A percentile compares a stretch with the other conserved stretches of the same genome.
These are phyloP conservation scores for Dendrobium catenatum DNA, from an alignment of 106 monocot species.

Conservation along the genomic window DNA sequence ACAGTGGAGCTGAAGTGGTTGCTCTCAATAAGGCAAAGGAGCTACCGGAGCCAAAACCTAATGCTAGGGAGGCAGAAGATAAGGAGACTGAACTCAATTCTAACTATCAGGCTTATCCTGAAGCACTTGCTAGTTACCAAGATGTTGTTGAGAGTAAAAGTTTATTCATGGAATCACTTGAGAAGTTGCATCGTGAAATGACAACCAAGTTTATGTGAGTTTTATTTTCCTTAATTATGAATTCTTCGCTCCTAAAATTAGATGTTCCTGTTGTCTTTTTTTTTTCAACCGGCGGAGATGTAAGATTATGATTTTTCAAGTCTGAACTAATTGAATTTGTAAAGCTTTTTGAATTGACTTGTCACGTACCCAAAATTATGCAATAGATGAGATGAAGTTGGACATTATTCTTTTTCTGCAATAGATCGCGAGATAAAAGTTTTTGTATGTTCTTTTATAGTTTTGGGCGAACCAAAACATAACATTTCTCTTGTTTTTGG, in stretches of 20 bases:
- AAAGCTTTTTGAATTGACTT: background rate
- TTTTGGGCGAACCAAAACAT: background rate
- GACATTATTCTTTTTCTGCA: background rate
- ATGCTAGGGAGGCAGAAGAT: background rate
- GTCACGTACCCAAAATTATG: background rate
- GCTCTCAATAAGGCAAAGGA: background rate
- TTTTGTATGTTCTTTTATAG: background rate
- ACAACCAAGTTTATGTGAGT: slow-evolving; percentile 8
- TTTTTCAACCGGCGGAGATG: background rate
- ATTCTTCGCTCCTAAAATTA: background rate
- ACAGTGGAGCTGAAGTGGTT: background rate
- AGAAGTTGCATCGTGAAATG: slow-evolving; percentile 6
- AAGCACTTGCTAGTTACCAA: background rate
- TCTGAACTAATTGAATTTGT: background rate
- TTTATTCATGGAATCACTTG: slow-evolving; percentile 3
- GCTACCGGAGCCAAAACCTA: background rate
- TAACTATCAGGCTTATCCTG: slow-evolving; percentile 1
- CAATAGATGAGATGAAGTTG: slow-evolving; percentile 1
- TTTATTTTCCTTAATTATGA: background rate
- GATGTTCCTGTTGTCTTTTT: background rate
- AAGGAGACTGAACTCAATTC: background rate
- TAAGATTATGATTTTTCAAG: background rate
- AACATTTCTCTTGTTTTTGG: background rate
- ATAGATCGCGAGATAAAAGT: background rate
- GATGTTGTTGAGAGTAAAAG: background rate